These are phyloP conservation scores for Penicillium bovifimosum DNA, from an alignment of 495 filamentous ascomycete genomes.

Conservation along the genomic window DNA sequence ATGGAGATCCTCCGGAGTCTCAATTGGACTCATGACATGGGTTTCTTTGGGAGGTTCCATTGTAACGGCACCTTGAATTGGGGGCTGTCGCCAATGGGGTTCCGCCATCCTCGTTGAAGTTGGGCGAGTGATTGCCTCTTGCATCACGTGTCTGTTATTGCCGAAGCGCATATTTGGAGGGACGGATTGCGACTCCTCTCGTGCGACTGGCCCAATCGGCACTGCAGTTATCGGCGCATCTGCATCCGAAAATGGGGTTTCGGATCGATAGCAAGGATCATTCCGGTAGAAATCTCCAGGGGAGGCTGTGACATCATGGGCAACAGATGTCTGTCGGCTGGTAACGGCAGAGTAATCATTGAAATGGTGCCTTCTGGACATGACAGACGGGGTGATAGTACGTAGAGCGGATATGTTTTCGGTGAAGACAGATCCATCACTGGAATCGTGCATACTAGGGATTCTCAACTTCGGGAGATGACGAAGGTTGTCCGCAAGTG, in stretches of 20 bases:
- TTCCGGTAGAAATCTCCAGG: background rate
- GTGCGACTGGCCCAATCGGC: constrained; percentile 59
- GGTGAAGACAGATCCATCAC: constrained; percentile 3
- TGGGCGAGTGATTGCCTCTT: constrained; percentile 16
- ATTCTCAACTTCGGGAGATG: constrained; percentile 56
- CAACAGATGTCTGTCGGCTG: background rate
- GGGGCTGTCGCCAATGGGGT: constrained; percentile 7
- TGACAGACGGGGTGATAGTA: background rate
- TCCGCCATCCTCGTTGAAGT: constrained; percentile 16
- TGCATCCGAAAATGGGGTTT: constrained; percentile 80
- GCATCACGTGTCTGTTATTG: background rate
- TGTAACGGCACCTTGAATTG: background rate
- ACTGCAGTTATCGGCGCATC: constrained; percentile 82
- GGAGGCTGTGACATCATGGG: background rate
- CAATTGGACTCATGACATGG: constrained; percentile 21
- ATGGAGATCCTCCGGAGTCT: constrained; percentile 26
- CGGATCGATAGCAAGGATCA: constrained; percentile 2
- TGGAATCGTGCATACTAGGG: constrained; percentile 24
- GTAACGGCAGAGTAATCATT: background rate
- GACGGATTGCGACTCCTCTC: constrained; percentile 78
- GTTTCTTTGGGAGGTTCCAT: constrained; percentile 19
- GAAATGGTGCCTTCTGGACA: background rate
- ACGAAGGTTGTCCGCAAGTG: constrained; percentile 39
- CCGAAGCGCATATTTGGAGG: constrained; percentile 80
- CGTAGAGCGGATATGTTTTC: background rate